These are phyloP conservation scores for Miscanthus lutarioriparius DNA, from an alignment of 176 grass and related monocot species.

Conservation along the genomic window DNA sequence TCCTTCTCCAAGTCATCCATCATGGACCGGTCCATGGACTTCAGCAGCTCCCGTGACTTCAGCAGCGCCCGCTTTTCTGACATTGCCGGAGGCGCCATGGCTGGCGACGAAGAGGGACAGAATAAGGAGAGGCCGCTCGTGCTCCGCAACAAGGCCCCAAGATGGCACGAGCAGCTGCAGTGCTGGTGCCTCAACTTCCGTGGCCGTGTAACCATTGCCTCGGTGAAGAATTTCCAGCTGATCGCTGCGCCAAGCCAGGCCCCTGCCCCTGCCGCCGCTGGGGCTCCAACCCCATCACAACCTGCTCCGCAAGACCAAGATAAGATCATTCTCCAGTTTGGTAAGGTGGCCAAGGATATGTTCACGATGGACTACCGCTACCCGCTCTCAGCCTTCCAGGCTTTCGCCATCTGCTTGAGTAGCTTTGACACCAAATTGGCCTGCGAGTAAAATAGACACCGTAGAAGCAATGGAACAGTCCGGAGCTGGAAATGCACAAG, in stretches of 20 bases:
- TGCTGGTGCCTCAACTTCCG: constrained; percentile 99
- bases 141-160: constrained; percentile 86
- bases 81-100: constrained; percentile 30
- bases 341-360: constrained; percentile 95
- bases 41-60: constrained; percentile 66
- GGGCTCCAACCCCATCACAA: constrained; percentile 38
- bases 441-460: constrained; percentile 61
- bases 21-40: constrained; percentile 68
- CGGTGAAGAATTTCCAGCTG: constrained; percentile 97
- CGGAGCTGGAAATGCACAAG: constrained; percentile 11
- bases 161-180: constrained; percentile 97
- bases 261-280: constrained; percentile 30
- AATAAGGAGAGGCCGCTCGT: constrained; percentile 81
- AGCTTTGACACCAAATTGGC: constrained; percentile 99
- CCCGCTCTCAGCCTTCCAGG: constrained; percentile 86
- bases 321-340: constrained; percentile 89
- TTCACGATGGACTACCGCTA: constrained; percentile 99
- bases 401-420: constrained; percentile 91
- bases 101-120: constrained; percentile 10
- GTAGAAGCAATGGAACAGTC: neutral
- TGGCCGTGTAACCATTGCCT: constrained; percentile 85
- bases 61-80: constrained; percentile 71
- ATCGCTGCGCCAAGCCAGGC: constrained; percentile 45
- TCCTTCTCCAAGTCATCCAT: constrained; percentile 82
- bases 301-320: constrained; percentile 60